Evolutionary conservation across 164 flowering plant genomes (phyloP), one percentile per base, ranked within the genome.

Genomic region (Piper betle): DNA sequence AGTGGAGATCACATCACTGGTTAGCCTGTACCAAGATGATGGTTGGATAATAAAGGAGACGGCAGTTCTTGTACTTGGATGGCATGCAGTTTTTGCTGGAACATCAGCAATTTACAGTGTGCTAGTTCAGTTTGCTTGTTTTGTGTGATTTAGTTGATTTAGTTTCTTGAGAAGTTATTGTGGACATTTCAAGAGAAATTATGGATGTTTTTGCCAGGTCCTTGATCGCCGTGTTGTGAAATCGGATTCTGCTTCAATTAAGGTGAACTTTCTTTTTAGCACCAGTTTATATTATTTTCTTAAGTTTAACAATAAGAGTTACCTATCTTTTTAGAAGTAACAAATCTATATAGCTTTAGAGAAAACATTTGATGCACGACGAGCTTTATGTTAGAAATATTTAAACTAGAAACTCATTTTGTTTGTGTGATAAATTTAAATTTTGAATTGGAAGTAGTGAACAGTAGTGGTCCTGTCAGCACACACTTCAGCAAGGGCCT

Each of bases 201-300:
- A 15, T 58, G 50, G 58, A 1, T 13, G 41, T 73, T 69, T 54
- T 17, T 59, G 78, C 78, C 83, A 90, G 93, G 74, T 84, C 74
- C 81, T 93, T 53, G 71, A 82, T 55, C 84, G 99, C 37, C 95
- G 85, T 74, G 95, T 93, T 18, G 89, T 93, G 52, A 93, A 93
- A 81, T 90, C 99, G 57, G 99, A 93, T 57, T 86, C 87, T 64
- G 97, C 99, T 12, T 79, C 95, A 15, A 85, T 90, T 58, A 90
- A 85, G 98, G 98, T 92, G 81, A 62, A 39, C 12, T 20, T 56
- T 43, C 12, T 38, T 48, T 20, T 58, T 12, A 6, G 39, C 40
- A 40, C 15, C 50, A 46, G 3, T 10, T 46, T 46, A 9, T 37
- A 13, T 58, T 2, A 5, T 58, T 42, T 52, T 25, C 33, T 25